phyloP scores from a whole-genome alignment of 1,284 basidiomycete genomes.

The Ganoderma resinaceum region DNA sequence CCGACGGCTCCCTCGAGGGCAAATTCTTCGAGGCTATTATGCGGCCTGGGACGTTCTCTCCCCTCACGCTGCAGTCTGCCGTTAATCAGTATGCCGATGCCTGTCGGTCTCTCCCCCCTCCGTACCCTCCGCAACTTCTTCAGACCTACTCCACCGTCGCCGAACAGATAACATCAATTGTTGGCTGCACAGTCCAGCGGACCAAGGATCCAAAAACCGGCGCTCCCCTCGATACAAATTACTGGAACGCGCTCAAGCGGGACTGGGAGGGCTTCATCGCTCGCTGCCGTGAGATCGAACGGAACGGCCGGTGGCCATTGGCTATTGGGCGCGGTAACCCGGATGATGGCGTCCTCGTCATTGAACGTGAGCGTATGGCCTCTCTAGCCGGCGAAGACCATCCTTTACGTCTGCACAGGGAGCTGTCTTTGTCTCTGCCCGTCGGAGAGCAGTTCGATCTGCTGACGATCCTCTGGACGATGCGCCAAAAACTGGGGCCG shows the following conservation, averaged over 20 bases:
- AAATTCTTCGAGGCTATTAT: slow-evolving; percentile 86
- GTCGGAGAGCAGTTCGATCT: slow-evolving; percentile 59
- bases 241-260: slow-evolving; percentile 84
- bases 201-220: slow-evolving; percentile 81
- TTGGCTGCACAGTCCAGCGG: slow-evolving; percentile 84
- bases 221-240: slow-evolving; percentile 77
- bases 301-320: slow-evolving; percentile 85
- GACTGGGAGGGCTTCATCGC: slow-evolving; percentile 96
- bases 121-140: slow-evolving; percentile 60
- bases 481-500: slow-evolving; percentile 63
- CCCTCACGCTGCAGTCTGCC: slow-evolving; percentile 79
- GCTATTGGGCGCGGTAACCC: slow-evolving; percentile 62
- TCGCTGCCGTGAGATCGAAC: slow-evolving; percentile 86
- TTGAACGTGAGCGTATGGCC: slow-evolving; percentile 82
- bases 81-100: slow-evolving; percentile 83
- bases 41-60: slow-evolving; percentile 88
- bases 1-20: slow-evolving; percentile 75
- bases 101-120: slow-evolving; percentile 70
- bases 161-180: slow-evolving; percentile 83
- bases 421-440: slow-evolving; percentile 43
- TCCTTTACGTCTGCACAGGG: slow-evolving; percentile 63
- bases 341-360: slow-evolving; percentile 61
- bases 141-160: slow-evolving; percentile 71
- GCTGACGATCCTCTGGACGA: slow-evolving; percentile 64
- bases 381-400: slow-evolving; percentile 71